These are phyloP conservation scores for Daldinia childiae DNA, from an alignment of 495 filamentous ascomycete species.

Conservation along the genomic window DNA sequence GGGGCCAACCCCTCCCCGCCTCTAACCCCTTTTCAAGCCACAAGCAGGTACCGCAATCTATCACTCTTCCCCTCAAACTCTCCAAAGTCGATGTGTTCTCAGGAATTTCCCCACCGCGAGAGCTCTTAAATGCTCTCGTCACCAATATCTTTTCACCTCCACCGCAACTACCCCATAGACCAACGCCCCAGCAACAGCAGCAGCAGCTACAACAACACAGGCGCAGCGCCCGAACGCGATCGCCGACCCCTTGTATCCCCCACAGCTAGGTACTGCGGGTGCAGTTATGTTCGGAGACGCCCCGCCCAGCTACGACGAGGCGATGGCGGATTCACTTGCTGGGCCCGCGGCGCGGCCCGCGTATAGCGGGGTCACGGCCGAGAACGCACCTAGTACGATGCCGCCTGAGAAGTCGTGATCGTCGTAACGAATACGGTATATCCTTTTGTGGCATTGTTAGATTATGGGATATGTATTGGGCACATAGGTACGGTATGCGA, in stretches of 20 bases:
- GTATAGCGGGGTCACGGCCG: slow-evolving; percentile 60
- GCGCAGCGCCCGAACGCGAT: slow-evolving; percentile 1
- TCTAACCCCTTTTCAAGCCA: slow-evolving; percentile 10
- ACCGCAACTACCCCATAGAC: slow-evolving; percentile 12
- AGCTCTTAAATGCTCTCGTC: slow-evolving; percentile 68
- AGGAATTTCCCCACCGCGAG: slow-evolving; percentile 84
- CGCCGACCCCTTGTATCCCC: slow-evolving; percentile 56
- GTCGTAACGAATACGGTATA: not conserved
- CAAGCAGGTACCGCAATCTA: slow-evolving; percentile 62
- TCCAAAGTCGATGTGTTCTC: slow-evolving; percentile 80
- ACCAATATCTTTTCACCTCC: slow-evolving; percentile 15
- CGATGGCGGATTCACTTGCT: slow-evolving; percentile 78
- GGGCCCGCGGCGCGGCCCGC: slow-evolving; percentile 55
- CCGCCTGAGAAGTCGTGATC: slow-evolving; percentile 47
- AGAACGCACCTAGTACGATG: slow-evolving; percentile 58
- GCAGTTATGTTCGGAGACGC: slow-evolving; percentile 66
- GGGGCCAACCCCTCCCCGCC: slow-evolving; percentile 48
- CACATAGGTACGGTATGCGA: not conserved
- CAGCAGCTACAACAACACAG: slow-evolving; percentile 29
- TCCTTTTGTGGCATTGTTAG: not conserved
- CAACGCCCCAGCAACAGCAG: slow-evolving; percentile 21
- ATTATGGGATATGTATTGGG: not conserved
- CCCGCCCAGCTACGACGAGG: slow-evolving; percentile 88
- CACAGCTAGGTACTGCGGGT: slow-evolving; percentile 52
- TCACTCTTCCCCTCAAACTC: slow-evolving; percentile 79